Conservation (phyloP, 177 flowering plant genomes). For the Vitis hybrid region DNA sequence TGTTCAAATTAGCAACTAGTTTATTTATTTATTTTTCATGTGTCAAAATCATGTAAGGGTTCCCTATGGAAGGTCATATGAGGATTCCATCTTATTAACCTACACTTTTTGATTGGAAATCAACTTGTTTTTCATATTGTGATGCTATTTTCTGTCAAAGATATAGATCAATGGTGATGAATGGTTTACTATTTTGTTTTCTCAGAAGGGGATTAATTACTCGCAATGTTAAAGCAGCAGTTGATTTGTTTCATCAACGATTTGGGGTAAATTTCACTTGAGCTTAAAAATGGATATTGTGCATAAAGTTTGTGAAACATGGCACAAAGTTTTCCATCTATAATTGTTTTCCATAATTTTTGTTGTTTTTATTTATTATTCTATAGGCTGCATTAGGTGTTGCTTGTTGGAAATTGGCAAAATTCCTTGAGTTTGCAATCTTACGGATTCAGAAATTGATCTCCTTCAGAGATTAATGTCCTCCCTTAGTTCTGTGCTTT, state of each 20-base stretch:
- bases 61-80: not conserved
- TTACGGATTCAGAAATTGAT: too few relatives aligned
- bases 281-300: not conserved
- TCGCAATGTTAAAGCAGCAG: conserved; percentile 83
- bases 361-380: not conserved
- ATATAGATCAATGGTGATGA: too few relatives aligned
- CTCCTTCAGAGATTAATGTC: too few relatives aligned
- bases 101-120: not conserved
- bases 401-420: not conserved
- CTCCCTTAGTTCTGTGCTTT: too few relatives aligned
- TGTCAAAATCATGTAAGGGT: not conserved
- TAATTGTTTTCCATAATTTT: not conserved
- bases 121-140: not conserved
- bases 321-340: not conserved
- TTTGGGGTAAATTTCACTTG: conserved; percentile 62
- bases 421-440: too few relatives aligned
- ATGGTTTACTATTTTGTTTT: conserved; percentile 6
- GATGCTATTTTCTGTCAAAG: not conserved
- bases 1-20: not conserved
- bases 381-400: not conserved
- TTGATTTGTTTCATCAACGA: conserved; percentile 77
- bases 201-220: conserved; percentile 92
- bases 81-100: not conserved
- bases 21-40: not conserved
- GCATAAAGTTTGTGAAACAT: not conserved